phyloP scores from a whole-genome alignment of 1,284 basidiomycete genomes.

The Marasmius tenuissimus region DNA sequence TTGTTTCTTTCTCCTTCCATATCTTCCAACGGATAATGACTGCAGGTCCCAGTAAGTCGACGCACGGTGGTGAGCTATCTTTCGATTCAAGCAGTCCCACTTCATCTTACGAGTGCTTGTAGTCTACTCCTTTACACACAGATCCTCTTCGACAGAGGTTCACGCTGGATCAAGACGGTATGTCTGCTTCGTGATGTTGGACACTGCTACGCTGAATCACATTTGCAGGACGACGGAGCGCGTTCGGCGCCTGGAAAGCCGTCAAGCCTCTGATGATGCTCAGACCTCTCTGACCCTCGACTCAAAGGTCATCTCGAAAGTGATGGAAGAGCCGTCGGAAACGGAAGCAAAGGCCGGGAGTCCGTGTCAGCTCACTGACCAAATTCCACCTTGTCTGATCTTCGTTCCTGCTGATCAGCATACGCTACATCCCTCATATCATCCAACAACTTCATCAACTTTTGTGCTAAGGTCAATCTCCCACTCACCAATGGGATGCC shows the following conservation, averaged over 20 bases:
- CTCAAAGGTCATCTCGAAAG: not conserved
- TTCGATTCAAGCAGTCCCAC: no score
- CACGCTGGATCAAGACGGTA: not conserved
- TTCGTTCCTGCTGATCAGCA: not conserved
- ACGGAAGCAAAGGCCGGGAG: no score
- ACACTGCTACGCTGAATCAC: not conserved
- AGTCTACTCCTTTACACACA: not conserved
- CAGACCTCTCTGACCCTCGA: not conserved
- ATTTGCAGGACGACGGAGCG: not conserved
- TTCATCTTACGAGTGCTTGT: not conserved
- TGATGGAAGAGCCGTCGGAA: not conserved
- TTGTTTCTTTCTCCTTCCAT: no score
- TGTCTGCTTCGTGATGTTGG: not conserved
- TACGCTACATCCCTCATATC: conserved; percentile 19
- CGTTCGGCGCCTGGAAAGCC: not conserved
- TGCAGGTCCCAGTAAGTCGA: no score
- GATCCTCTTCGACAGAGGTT: not conserved
- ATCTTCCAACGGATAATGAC: no score
- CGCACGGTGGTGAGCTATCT: no score
- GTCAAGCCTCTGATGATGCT: not conserved
- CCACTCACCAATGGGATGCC: conserved; percentile 37
- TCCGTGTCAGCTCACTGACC: no score
- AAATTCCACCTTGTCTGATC: not conserved
- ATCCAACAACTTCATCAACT: conserved; percentile 56
- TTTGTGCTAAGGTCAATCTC: conserved; percentile 14